Base-by-base conservation (phyloP, 768 basidiomycete species). In the Fistulinella prunicolor region DNA sequence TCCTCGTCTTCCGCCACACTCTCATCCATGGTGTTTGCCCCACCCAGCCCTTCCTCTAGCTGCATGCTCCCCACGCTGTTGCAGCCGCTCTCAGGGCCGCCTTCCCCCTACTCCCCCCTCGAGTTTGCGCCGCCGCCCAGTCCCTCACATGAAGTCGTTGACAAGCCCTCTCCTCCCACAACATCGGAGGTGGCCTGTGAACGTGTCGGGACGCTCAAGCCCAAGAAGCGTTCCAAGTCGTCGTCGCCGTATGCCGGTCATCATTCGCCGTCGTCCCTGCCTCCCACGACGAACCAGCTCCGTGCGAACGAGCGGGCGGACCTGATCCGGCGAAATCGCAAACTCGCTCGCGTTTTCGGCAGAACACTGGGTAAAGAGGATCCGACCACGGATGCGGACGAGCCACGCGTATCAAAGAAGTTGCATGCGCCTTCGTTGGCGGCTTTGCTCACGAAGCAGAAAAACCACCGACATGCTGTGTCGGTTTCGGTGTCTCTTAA, bases 321-420 rank as follows among this genome's bases (percentile, higher is more conserved):
- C 42, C 80, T 85, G 47, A 72, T 92, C 26, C 74, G 80, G 45
- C 85, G 83, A 56, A 79, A 82, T 42, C 82, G 85, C 58, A 93
- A 93, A 65, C 77, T 92, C 40, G 75, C 85, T n/a, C 83, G 84
- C 53, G 70, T 92, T n/a, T 83, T 92, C 46, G 89, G 89, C 35
- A 75, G 81, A 64, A 80, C 75, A 3, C 86, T 85, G 3, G 74
- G 70, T 6, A 69, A 73, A 4, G 77, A 77, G 9, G 68, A 64
- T 6, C 53, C 64, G 1, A 12, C 36, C 1, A 23, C 65, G 54
- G 47, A 65, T 12, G 5, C 17, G 3, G 53, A 74, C 60, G 58
- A 68, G 62, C 41, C 39, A 6, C 57, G 58, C 9, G 4, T 17
- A 20, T 44, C 42, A 7, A 69, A 54, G 24, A 69, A 54, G 30